Conservation (phyloP, 305 asterid genomes). For the Fraxinus dipetala region DNA sequence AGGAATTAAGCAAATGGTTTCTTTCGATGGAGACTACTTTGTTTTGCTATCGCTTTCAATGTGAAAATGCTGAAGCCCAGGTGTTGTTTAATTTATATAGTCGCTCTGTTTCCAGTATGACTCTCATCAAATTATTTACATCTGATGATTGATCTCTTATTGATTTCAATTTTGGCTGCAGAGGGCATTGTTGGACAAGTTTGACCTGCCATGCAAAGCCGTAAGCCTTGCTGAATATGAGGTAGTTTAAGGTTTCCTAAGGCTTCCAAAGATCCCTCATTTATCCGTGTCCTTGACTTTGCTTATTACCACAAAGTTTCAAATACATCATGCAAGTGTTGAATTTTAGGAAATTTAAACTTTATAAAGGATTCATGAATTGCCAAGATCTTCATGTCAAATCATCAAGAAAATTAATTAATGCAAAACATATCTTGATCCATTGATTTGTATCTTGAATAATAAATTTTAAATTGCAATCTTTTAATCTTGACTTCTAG, state of each 20-base stretch:
- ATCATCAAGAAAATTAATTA: background rate
- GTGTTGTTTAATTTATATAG: slow-evolving; percentile 38
- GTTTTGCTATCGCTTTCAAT: slow-evolving; percentile 73
- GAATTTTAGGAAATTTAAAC: background rate
- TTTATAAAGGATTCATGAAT: background rate
- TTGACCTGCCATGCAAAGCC: slow-evolving; percentile 77
- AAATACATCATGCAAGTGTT: background rate
- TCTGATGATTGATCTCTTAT: slow-evolving; percentile 24
- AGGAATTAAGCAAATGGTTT: slow-evolving; percentile 87
- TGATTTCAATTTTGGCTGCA: slow-evolving; percentile 27
- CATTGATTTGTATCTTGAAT: background rate
- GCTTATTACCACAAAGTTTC: slow-evolving; percentile 9
- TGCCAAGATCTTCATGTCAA: background rate
- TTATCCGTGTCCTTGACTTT: slow-evolving; percentile 1
- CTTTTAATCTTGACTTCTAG: background rate
- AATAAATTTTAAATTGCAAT: background rate
- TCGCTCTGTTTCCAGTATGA: slow-evolving; percentile 10
- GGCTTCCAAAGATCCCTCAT: slow-evolving; percentile 9
- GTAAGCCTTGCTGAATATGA: slow-evolving; percentile 77
- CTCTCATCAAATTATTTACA: slow-evolving; percentile 8
- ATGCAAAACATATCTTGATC: background rate
- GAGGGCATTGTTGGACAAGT: slow-evolving; percentile 68
- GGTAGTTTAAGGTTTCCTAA: slow-evolving; percentile 39
- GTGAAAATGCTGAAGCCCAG: slow-evolving; percentile 59
- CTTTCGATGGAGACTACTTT: slow-evolving; percentile 85